Conservation (phyloP, 2,329 filamentous ascomycete species). For the Pseudogymnoascus verrucosus region DNA sequence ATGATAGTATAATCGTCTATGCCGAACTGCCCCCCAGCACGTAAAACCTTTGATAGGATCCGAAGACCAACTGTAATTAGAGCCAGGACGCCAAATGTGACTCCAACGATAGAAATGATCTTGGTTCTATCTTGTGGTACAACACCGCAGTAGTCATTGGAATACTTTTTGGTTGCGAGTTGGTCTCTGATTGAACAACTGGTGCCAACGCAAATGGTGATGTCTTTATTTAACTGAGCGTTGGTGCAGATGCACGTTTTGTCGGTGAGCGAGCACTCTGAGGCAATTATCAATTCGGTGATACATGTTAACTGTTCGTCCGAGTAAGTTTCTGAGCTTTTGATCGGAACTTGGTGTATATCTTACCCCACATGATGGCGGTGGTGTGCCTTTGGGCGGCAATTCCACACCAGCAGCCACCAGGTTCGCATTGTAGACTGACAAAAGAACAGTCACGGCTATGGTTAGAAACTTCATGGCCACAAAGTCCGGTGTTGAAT, state of each 20-base stretch:
- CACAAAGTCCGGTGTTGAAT: not conserved
- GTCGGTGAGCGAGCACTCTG: conserved; percentile 27
- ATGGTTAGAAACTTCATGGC: not conserved
- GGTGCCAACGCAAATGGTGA: conserved; percentile 29
- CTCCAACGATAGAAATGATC: conserved; percentile 27
- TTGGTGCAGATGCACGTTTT: conserved; percentile 34
- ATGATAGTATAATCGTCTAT: conserved; percentile 34
- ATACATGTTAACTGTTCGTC: not conserved
- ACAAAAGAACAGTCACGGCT: not conserved
- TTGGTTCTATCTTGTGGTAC: conserved; percentile 29
- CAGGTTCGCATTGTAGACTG: not conserved
- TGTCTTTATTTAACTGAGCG: conserved; percentile 24
- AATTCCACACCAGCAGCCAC: not conserved
- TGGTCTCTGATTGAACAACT: conserved; percentile 32
- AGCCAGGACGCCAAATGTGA: conserved; percentile 29
- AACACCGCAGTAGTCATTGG: conserved; percentile 31
- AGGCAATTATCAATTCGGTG: not conserved
- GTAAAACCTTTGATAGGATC: conserved; percentile 30
- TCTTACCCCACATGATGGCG: conserved; percentile 5
- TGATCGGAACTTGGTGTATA: not conserved
- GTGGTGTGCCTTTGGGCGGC: not conserved
- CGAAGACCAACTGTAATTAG: conserved; percentile 29
- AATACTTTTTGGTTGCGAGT: conserved; percentile 35
- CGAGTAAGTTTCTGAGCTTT: not conserved
- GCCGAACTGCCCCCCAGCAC: conserved; percentile 30